These are phyloP conservation scores for Aspergillus carbonarius DNA, from an alignment of 2,329 filamentous ascomycete species.

Conservation along the genomic window DNA sequence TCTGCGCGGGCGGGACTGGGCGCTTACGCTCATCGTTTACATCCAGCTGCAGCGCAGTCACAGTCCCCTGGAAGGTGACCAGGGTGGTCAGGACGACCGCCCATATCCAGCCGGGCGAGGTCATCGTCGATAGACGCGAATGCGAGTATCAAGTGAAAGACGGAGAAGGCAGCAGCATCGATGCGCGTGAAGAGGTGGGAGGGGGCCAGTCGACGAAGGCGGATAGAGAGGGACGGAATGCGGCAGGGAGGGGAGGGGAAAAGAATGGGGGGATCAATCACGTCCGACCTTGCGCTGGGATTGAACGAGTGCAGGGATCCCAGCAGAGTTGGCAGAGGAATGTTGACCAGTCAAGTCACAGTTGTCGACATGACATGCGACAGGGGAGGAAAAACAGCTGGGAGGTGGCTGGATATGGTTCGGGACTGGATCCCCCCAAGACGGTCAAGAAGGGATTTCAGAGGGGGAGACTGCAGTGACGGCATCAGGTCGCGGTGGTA, in stretches of 20 bases:
- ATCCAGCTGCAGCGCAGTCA: constrained; percentile 19
- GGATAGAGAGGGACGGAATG: not conserved
- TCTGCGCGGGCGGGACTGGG: not conserved
- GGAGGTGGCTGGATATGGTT: not conserved
- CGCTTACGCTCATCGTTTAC: constrained; percentile 22
- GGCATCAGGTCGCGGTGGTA: not conserved
- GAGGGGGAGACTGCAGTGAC: constrained; percentile 2
- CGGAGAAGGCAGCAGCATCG: not conserved
- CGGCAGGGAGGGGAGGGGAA: constrained; percentile 1
- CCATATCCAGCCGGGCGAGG: constrained; percentile 8
- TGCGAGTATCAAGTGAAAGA: not conserved
- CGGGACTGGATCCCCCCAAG: not conserved
- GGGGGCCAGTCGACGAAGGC: not conserved
- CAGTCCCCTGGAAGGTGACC: constrained; percentile 11
- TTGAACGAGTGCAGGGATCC: not conserved
- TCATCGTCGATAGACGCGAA: not conserved
- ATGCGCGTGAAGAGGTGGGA: not conserved
- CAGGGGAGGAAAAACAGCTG: not conserved
- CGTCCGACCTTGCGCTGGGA: not conserved
- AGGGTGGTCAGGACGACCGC: constrained; percentile 8
- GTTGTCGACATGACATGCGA: not conserved
- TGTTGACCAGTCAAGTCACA: not conserved
- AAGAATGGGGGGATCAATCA: not conserved
- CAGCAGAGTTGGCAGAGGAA: not conserved
- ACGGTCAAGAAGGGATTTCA: no score